These are phyloP conservation scores for Phoenix roebelenii DNA, from an alignment of 176 grass and related monocot species.

Conservation along the genomic window DNA sequence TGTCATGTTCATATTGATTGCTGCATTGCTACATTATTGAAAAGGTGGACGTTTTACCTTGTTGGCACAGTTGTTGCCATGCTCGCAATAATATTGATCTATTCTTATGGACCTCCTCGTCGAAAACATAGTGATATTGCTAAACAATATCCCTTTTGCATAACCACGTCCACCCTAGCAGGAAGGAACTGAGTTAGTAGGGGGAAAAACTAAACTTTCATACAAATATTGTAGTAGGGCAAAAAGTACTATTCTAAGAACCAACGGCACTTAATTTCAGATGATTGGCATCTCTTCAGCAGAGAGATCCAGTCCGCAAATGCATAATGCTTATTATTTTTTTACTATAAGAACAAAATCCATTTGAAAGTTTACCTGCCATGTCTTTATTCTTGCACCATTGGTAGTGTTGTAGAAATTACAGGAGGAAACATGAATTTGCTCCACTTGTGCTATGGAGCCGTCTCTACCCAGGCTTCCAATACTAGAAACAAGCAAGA, in stretches of 20 bases:
- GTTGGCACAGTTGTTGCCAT: neutral
- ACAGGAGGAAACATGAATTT: neutral
- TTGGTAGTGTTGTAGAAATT: neutral
- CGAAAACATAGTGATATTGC: neutral
- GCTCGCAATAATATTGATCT: conserved; percentile 13
- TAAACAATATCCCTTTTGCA: conserved; percentile 4
- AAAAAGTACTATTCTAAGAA: neutral
- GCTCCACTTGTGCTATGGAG: neutral
- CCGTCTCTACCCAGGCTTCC: neutral
- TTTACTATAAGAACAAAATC: neutral
- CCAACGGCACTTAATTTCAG: too few relatives aligned
- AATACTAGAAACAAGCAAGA: neutral
- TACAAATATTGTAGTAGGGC: neutral
- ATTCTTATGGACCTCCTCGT: conserved; percentile 4
- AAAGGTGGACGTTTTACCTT: neutral
- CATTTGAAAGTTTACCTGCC: neutral
- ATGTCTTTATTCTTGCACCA: conserved; percentile 14
- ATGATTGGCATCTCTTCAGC: too few relatives aligned
- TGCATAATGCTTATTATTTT: neutral
- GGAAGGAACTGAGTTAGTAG: neutral
- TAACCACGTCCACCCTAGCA: conserved; percentile 11
- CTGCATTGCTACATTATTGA: too few relatives aligned
- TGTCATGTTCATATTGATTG: too few relatives aligned
- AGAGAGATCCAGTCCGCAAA: too few relatives aligned
- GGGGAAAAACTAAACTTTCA: neutral